Percentiles rank a stretch among this genome's conserved stretches.
Evolutionary conservation across 331 rosid genomes (phyloP).

Genomic region (Stylosanthes scabra): DNA sequence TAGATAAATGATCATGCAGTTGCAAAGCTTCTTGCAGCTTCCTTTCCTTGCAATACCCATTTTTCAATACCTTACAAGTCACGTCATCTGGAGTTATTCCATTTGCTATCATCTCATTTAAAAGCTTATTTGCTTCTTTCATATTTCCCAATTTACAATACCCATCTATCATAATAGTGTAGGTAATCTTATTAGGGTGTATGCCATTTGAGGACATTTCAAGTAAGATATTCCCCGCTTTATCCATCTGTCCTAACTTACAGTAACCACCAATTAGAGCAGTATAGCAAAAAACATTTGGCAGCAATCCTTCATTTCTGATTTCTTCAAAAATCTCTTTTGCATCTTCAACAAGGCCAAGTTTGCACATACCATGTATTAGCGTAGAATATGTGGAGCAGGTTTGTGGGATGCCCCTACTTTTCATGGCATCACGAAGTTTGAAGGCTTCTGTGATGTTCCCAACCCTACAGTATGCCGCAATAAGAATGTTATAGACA

Average conservation of each 20-base stretch:
- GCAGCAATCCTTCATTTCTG: constrained; percentile 64
- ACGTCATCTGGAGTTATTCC: constrained; percentile 74
- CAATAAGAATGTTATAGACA: constrained; percentile 69
- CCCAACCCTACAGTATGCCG: constrained; percentile 57
- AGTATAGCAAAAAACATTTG: constrained; percentile 70
- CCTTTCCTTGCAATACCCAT: constrained; percentile 62
- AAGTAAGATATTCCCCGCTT: constrained; percentile 48
- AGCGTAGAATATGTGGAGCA: constrained; percentile 75
- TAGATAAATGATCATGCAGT: constrained; percentile 51
- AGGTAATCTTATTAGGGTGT: constrained; percentile 69
- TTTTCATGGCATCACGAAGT: constrained; percentile 65
- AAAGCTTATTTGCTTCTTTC: constrained; percentile 66
- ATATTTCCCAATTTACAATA: constrained; percentile 67
- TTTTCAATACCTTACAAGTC: constrained; percentile 62
- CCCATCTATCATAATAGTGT: constrained; percentile 76
- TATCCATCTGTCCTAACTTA: constrained; percentile 75
- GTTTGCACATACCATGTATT: constrained; percentile 74
- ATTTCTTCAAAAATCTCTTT: constrained; percentile 63
- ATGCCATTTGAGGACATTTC: constrained; percentile 62
- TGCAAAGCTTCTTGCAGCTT: constrained; percentile 56
- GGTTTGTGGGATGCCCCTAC: constrained; percentile 58
- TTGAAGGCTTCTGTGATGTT: constrained; percentile 60
- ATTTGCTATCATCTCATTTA: constrained; percentile 60
- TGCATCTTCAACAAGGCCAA: constrained; percentile 64
- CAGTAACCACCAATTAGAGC: constrained; percentile 80